phyloP scores from a whole-genome alignment of 441 rosid genomes.

The Biscutella laevigata region DNA sequence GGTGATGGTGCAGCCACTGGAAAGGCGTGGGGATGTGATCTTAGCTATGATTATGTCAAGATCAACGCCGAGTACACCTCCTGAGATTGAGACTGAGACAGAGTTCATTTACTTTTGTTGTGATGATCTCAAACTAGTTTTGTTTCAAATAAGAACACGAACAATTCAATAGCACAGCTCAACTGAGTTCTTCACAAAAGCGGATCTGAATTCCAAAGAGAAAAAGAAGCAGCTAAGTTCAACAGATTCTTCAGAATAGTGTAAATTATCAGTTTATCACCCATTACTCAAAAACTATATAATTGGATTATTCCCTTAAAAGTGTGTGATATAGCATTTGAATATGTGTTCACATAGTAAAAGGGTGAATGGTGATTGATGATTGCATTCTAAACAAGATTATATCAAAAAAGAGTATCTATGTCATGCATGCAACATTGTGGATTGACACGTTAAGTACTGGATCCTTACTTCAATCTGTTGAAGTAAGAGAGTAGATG shows the following conservation, averaged over 20 bases:
- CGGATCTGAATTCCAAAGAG: background rate
- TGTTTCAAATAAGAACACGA: conserved; percentile 4
- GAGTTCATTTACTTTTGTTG: conserved; percentile 6
- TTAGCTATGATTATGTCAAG: conserved; percentile 76
- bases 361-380: no score
- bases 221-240: background rate
- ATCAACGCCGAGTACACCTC: conserved; percentile 61
- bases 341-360: no score
- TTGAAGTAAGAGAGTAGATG: no score
- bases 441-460: no score
- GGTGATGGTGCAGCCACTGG: conserved; percentile 54
- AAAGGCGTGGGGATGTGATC: conserved; percentile 86
- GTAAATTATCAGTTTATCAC: background rate
- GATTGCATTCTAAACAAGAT: no score
- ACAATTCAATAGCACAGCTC: background rate
- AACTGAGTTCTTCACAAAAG: background rate
- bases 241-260: background rate
- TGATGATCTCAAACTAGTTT: background rate
- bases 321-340: no score
- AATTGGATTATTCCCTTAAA: no score
- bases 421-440: no score
- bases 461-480: no score
- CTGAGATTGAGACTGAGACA: background rate
- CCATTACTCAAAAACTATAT: conserved; percentile 1
- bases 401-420: no score